These are phyloP conservation scores for Pseudogymnoascus sp. DNA, from an alignment of 2,329 filamentous ascomycete genomes.

Conservation along the genomic window DNA sequence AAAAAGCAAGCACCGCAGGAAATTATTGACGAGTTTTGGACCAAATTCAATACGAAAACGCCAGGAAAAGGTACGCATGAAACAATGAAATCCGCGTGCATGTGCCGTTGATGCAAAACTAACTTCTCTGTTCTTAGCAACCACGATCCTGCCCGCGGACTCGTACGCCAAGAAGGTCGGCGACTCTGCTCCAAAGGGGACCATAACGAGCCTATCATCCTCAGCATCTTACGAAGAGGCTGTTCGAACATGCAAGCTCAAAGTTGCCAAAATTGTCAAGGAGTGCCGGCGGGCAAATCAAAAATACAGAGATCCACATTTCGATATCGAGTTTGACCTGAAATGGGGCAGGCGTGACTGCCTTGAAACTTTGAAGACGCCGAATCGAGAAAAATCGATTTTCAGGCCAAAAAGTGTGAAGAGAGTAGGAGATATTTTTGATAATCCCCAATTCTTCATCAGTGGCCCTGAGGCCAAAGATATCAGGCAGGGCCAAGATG, in stretches of 20 bases:
- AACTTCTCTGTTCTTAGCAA: constrained; percentile 36
- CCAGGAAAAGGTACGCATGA: constrained; percentile 53
- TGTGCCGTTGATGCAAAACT: background rate
- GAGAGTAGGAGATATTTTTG: constrained; percentile 67
- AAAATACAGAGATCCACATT: constrained; percentile 79
- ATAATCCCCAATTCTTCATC: constrained; percentile 67
- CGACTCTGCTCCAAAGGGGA: constrained; percentile 44
- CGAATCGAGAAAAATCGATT: constrained; percentile 11
- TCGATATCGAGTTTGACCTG: constrained; percentile 72
- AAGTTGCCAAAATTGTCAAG: constrained; percentile 51
- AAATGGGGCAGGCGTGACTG: constrained; percentile 48
- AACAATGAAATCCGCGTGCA: background rate
- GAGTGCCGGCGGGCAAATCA: constrained; percentile 71
- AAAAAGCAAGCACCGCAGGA: constrained; percentile 56
- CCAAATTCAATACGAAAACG: constrained; percentile 58
- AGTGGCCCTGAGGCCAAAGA: constrained; percentile 71
- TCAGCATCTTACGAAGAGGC: constrained; percentile 66
- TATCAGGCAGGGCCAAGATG: constrained; percentile 67
- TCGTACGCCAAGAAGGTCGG: constrained; percentile 53
- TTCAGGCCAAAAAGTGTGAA: constrained; percentile 62
- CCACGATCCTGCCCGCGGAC: constrained; percentile 61
- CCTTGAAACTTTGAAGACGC: constrained; percentile 29
- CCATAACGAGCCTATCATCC: constrained; percentile 46
- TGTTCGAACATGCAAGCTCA: constrained; percentile 56
- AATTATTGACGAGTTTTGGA: constrained; percentile 64